phyloP scores from a whole-genome alignment of 208 protist species.

The Perkinsela sp. region DNA sequence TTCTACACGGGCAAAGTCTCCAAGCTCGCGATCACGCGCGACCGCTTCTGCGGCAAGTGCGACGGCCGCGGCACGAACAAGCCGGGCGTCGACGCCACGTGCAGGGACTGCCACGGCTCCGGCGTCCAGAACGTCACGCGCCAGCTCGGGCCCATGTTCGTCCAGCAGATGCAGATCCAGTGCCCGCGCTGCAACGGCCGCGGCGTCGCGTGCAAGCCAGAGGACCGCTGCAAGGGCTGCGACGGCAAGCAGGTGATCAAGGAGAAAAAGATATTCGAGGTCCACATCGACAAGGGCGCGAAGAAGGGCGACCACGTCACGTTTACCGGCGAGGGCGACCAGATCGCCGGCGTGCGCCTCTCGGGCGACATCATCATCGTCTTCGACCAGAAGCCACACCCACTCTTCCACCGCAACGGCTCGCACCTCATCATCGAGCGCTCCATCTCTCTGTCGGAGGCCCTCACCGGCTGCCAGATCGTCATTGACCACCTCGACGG shows the following conservation, averaged over 20 bases:
- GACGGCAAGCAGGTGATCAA: slow-evolving; percentile 71
- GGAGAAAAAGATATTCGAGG: slow-evolving; percentile 85
- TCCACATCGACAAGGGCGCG: slow-evolving; percentile 89
- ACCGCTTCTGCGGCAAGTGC: slow-evolving; percentile 58
- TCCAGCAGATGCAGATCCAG: slow-evolving; percentile 76
- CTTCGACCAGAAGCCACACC: slow-evolving; percentile 76
- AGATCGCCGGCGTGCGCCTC: slow-evolving; percentile 60
- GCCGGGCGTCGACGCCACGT: slow-evolving; percentile 33
- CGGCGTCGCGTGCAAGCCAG: slow-evolving; percentile 54
- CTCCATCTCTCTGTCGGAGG: slow-evolving; percentile 67
- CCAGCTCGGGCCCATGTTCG: slow-evolving; percentile 80
- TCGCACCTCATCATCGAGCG: slow-evolving; percentile 75
- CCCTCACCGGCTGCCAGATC: slow-evolving; percentile 69
- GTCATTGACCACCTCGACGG: slow-evolving; percentile 65
- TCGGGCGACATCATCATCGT: slow-evolving; percentile 92
- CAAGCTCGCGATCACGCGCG: slow-evolving; percentile 74
- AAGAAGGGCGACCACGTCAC: slow-evolving; percentile 73
- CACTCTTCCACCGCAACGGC: slow-evolving; percentile 66
- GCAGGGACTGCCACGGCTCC: slow-evolving; percentile 65
- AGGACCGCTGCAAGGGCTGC: slow-evolving; percentile 78
- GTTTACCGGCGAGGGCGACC: slow-evolving; percentile 81
- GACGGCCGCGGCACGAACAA: slow-evolving; percentile 41
- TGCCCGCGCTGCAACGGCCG: slow-evolving; percentile 75
- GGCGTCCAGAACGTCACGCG: slow-evolving; percentile 69
- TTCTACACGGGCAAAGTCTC: slow-evolving; percentile 88